Base-by-base conservation (phyloP, 768 basidiomycete genomes). In the Trametes meyenii region DNA sequence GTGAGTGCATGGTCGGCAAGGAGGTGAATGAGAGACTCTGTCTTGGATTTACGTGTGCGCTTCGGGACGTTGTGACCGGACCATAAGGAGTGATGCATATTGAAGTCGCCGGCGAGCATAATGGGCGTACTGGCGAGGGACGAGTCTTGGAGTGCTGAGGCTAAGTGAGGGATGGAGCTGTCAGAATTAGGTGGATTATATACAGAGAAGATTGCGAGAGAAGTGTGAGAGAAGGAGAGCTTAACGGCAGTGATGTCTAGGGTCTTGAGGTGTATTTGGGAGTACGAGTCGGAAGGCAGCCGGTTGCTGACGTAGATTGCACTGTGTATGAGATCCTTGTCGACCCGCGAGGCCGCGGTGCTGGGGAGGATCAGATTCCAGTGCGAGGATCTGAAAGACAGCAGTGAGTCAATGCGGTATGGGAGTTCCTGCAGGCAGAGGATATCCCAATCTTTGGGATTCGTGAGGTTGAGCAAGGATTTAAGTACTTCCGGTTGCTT, bases 221-320 rank as follows among this genome's bases (percentile, higher is more conserved):
- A 55, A 44, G 14, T 12, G n/a, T 6, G 35, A n/a, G 10, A n/a
- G 17, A 55, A 46, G 3, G 54, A 55, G 19, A 55, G 17, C 40
- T 55, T 29, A 38, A 55, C n/a, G 17, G 54, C 54, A n/a, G 10
- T 12, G n/a, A 55, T 14, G 11, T 55, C 54, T 2, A 35, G 33
- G 17, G 54, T 35, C 43, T 17, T 35, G 43, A 55, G 29, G 43
- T 17, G 29, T 1, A 55, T 45, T 21, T 55, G 43, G 43, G 54
- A 13, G 26, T 55, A 55, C 33, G 54, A 55, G 54, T 55, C 54
- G 10, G 54, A 55, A 1, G 42, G 54, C 2, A 55, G 33, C 2
- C 33, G 54, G 33, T 55, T 55, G 44, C 44, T 55, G n/a, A 55
- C 44, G n/a, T 55, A 55, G 8, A 55, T 55, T 5, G 21, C 54